phyloP scores from a whole-genome alignment of 2,329 filamentous ascomycete species.

The Ambrosiella beaveri region DNA sequence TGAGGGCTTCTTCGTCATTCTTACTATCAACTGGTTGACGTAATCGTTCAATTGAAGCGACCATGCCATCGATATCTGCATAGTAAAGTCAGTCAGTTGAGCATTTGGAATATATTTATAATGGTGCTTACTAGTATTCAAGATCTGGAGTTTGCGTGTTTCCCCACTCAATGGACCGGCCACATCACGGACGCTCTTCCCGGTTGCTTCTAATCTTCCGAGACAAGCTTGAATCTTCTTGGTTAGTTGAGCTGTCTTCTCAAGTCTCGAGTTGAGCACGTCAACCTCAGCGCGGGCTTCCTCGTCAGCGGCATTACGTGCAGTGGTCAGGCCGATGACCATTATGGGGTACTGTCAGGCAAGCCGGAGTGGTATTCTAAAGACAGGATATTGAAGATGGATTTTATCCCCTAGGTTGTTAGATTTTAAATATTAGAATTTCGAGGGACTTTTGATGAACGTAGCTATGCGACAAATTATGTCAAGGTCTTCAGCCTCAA shows the following conservation, averaged over 20 bases:
- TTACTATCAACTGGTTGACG: slow-evolving; percentile 86
- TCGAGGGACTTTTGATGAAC: too few relatives aligned
- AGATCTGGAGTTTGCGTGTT: slow-evolving; percentile 73
- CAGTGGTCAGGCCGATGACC: slow-evolving; percentile 9
- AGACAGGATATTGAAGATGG: too few relatives aligned
- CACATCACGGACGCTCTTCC: slow-evolving; percentile 79
- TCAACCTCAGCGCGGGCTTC: slow-evolving; percentile 54
- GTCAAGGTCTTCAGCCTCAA: too few relatives aligned
- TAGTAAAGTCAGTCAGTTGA: slow-evolving; percentile 2
- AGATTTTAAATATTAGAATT: too few relatives aligned
- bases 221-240: slow-evolving; percentile 91
- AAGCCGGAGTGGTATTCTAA: too few relatives aligned
- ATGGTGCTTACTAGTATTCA: slow-evolving; percentile 50
- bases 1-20: slow-evolving; percentile 78
- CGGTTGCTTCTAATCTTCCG: slow-evolving; percentile 66
- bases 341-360: neutral
- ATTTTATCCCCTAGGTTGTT: too few relatives aligned
- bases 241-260: slow-evolving; percentile 82
- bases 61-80: slow-evolving; percentile 66
- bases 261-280: slow-evolving; percentile 55
- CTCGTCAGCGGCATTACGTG: slow-evolving; percentile 40
- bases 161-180: slow-evolving; percentile 86
- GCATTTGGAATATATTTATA: neutral
- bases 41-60: slow-evolving; percentile 73
- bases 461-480: too few relatives aligned